Evolutionary conservation across 1,139 yeast genomes (phyloP).

Genomic region (Oligophagozyma castellii): DNA sequence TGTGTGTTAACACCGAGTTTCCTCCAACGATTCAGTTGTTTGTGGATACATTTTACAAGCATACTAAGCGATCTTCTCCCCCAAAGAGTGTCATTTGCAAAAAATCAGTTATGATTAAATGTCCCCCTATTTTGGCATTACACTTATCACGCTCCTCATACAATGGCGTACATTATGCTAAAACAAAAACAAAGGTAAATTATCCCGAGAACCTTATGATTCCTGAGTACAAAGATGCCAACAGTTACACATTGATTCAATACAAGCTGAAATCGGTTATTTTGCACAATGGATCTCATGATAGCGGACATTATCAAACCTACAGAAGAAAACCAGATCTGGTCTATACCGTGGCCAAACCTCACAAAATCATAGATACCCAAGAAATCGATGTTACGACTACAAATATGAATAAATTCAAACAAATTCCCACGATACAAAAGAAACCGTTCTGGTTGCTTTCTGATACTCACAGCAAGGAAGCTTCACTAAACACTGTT

Average conservation of each 20-base stretch:
- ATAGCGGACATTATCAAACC: conserved; percentile 82
- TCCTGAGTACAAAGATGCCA: conserved; percentile 25
- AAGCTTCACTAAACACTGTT: conserved; percentile 46
- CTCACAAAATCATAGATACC: conserved; percentile 29
- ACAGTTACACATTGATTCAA: conserved; percentile 20
- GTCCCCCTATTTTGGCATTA: conserved; percentile 60
- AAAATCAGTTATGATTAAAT: conserved; percentile 43
- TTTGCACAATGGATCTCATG: conserved; percentile 79
- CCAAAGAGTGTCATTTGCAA: conserved; percentile 55
- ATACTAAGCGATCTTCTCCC: conserved; percentile 32
- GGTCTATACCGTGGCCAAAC: conserved; percentile 31
- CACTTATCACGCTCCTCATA: conserved; percentile 77
- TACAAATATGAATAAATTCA: background rate
- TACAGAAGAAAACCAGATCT: conserved; percentile 55
- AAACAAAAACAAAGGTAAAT: conserved; percentile 64
- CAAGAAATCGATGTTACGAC: conserved; percentile 35
- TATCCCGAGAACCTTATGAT: conserved; percentile 48
- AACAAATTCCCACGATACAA: conserved; percentile 32
- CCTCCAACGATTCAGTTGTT: conserved; percentile 31
- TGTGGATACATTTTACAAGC: conserved; percentile 32
- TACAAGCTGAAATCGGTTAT: conserved; percentile 62
- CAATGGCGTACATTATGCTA: conserved; percentile 52
- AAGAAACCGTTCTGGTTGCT: conserved; percentile 76
- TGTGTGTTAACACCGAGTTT: conserved; percentile 52
- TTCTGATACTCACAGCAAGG: conserved; percentile 60